Base-by-base conservation (phyloP, 768 basidiomycete species). In the Tulasnella sp. region DNA sequence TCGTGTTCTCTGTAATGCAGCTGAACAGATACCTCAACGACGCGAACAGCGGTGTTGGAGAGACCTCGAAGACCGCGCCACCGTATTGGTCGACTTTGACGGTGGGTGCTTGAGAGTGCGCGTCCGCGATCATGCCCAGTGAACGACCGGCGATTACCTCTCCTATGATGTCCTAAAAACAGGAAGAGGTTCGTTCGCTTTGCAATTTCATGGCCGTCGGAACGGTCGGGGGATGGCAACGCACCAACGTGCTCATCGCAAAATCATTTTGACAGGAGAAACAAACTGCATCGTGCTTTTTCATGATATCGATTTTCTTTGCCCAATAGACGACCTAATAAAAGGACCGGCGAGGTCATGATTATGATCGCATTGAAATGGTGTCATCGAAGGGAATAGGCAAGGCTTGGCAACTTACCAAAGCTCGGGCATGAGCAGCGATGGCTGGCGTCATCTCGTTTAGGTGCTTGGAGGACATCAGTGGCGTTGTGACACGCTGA, bases 401-500 rank as follows among this genome's bases (percentile, higher is more conserved):
- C 23, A 7, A 20, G 15, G 70, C 70, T 32, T 40, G 29, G 44
- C 11, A 5, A 26, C 71, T 42, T 26, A 72, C 71, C 71, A 72
- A 37, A 26, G 37, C 71, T 39, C 37, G 29, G 18, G 71, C 71
- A 13, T 72, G 42, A 2, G 71, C 23, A 0, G 44, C 44, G 23
- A 75, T 75, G 35, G 39, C 46, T 6, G 74, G 74, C 13, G 74
- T 75, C 51, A 75, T 55, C 23, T 39, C 74, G 18, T 57, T 75
- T n/a, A 75, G 44, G 37, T 75, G 46, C 55, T 61, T 75, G 16
- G 46, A 32, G 23, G 74, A 55, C 74, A 75, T 75, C 4, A 75
- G 23, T 40, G 74, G 74, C 3, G 46, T 40, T 0, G 46, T 61
- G 46, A 75, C 46, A 61, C 74, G 74, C 16, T 48, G 74, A 55